These are phyloP conservation scores for Neopestalotiopsis clavispora DNA, from an alignment of 2,329 filamentous ascomycete species.

Conservation along the genomic window DNA sequence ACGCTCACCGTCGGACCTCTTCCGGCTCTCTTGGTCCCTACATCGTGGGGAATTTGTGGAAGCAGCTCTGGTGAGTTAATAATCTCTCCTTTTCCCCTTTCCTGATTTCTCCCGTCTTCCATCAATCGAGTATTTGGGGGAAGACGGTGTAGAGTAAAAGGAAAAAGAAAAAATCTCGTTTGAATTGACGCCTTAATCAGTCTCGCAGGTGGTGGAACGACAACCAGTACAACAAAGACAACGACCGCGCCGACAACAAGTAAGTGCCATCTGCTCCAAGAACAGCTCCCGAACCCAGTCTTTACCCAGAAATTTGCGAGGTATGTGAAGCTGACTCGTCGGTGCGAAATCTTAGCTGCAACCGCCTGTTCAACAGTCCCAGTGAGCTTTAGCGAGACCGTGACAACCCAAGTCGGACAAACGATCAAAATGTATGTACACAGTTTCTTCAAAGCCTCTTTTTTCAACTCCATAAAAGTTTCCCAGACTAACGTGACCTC, in stretches of 20 bases:
- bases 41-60: background rate
- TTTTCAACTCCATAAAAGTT: background rate
- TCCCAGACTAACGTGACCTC: no score
- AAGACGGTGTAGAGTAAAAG: no score
- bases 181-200: slow-evolving; percentile 16
- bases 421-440: slow-evolving; percentile 38
- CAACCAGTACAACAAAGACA: slow-evolving; percentile 11
- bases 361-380: slow-evolving; percentile 15
- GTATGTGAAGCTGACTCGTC: background rate
- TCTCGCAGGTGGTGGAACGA: slow-evolving; percentile 2
- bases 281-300: no score
- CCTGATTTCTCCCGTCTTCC: background rate
- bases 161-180: background rate
- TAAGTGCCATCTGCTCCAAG: no score
- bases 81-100: background rate
- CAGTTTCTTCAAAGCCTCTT: no score
- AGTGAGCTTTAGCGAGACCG: slow-evolving; percentile 42
- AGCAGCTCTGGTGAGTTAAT: slow-evolving; percentile 2
- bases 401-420: slow-evolving; percentile 47
- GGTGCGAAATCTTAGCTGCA: background rate
- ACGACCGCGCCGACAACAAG: slow-evolving; percentile 12
- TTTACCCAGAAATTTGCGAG: background rate
- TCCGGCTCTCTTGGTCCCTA: slow-evolving; percentile 2
- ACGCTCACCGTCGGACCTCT: slow-evolving; percentile 15
- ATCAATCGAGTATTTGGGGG: no score